Percentiles rank a stretch among this genome's conserved stretches.
These are phyloP conservation scores for Dendrobium catenatum DNA, from an alignment of 106 monocot genomes.

Conservation along the genomic window DNA sequence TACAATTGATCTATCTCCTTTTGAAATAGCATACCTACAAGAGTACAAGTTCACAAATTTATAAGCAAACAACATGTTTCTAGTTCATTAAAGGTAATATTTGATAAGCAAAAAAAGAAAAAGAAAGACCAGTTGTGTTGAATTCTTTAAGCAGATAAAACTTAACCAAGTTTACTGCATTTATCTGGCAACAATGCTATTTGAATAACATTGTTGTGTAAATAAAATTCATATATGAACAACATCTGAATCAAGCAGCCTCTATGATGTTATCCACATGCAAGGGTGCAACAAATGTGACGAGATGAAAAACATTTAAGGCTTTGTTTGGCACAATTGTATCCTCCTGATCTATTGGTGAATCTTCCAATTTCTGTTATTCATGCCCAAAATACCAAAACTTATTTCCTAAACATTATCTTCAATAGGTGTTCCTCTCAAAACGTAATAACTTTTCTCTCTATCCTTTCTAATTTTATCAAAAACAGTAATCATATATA, in stretches of 20 bases:
- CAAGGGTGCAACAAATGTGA: neutral
- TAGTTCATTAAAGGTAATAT: too few species aligned
- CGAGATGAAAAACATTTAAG: neutral
- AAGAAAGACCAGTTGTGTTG: neutral
- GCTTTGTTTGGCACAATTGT: too few species aligned
- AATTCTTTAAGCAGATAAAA: neutral
- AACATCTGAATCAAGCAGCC: neutral
- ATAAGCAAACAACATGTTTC: neutral
- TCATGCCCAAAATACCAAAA: neutral
- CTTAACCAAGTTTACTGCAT: neutral
- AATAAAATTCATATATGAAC: neutral
- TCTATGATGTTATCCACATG: neutral
- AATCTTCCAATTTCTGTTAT: too few species aligned
- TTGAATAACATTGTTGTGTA: neutral
- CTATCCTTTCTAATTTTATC: neutral
- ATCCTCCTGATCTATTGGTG: too few species aligned
- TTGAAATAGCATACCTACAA: neutral
- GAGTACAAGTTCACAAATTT: neutral
- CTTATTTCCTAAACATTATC: neutral
- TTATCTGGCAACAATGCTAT: neutral
- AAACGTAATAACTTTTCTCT: neutral
- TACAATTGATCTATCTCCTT: neutral
- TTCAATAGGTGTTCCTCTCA: neutral
- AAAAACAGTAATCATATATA: neutral
- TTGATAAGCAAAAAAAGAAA: neutral